Conservation (phyloP, 805 yeast species). For the Wickerhamomyces mucosus region DNA sequence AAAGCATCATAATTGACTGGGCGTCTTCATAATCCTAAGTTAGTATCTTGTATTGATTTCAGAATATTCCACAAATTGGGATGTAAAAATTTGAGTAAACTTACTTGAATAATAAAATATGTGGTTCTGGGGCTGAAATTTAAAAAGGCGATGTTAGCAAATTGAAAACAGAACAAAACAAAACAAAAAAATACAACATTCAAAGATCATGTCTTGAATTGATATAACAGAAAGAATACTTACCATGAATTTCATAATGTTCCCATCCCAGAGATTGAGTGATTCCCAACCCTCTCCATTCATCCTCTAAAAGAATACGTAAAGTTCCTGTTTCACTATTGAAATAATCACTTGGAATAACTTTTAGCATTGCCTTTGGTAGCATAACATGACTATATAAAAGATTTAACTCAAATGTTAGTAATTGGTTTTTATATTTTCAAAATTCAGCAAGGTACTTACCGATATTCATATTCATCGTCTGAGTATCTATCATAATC, state of each 20-base stretch:
- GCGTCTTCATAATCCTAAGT: conserved; percentile 31
- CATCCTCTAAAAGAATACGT: conserved; percentile 85
- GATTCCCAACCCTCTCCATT: conserved; percentile 97
- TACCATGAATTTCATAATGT: conserved; percentile 93
- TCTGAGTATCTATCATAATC: conserved; percentile 58
- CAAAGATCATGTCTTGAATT: background rate
- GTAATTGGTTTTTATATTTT: background rate
- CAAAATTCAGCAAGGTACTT: too few relatives aligned
- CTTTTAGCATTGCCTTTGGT: conserved; percentile 92
- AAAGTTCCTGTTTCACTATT: conserved; percentile 89
- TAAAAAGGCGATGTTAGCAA: conserved; percentile 23
- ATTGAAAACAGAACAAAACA: too few relatives aligned
- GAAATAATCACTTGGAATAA: conserved; percentile 90
- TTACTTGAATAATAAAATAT: conserved; percentile 72
- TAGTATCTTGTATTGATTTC: too few relatives aligned
- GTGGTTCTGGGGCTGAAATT: conserved; percentile 99
- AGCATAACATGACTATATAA: conserved; percentile 79
- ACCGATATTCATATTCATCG: conserved; percentile 78
- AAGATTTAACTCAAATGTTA: background rate
- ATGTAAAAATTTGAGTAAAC: conserved; percentile 3
- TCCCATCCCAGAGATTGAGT: conserved; percentile 98
- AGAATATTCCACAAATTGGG: background rate
- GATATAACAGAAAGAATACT: background rate
- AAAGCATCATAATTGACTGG: conserved; percentile 44
- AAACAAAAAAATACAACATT: too few relatives aligned